Evolutionary conservation across 176 grass and related monocot species (phyloP).

Genomic region (Saccharum officinarum): DNA sequence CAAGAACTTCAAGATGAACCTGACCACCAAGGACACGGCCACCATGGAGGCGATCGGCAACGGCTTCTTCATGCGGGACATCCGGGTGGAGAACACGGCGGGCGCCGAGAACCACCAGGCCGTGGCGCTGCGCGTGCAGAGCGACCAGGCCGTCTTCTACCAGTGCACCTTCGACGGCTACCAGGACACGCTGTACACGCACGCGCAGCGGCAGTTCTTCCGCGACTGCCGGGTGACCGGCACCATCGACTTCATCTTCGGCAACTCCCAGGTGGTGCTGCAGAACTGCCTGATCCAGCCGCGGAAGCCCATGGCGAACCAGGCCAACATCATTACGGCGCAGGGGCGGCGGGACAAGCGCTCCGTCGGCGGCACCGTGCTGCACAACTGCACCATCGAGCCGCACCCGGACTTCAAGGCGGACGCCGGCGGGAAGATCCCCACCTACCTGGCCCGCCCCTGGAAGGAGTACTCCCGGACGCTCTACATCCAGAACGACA

Average conservation of each 20-base stretch:
- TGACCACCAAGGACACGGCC: constrained; percentile 67
- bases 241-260: constrained; percentile 79
- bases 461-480: constrained; percentile 93
- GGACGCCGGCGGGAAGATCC: constrained; percentile 30
- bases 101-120: constrained; percentile 74
- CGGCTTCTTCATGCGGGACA: constrained; percentile 62
- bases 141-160: constrained; percentile 69
- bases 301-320: constrained; percentile 62
- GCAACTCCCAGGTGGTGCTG: constrained; percentile 65
- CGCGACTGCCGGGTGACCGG: constrained; percentile 56
- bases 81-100: constrained; percentile 76
- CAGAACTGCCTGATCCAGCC: constrained; percentile 70
- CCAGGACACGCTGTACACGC: constrained; percentile 83
- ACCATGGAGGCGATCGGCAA: constrained; percentile 77
- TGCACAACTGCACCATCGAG: constrained; percentile 83
- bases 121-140: constrained; percentile 62
- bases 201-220: constrained; percentile 78
- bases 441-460: constrained; percentile 72
- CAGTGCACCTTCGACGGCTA: constrained; percentile 67
- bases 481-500: constrained; percentile 68
- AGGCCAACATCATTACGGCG: constrained; percentile 75
- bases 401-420: constrained; percentile 50
- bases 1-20: constrained; percentile 70
- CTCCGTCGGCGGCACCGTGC: constrained; percentile 43
- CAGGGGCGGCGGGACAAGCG: constrained; percentile 64